These are phyloP conservation scores for Kalanchoe fedtschenkoi DNA, from an alignment of 164 flowering plant species.

Conservation along the genomic window DNA sequence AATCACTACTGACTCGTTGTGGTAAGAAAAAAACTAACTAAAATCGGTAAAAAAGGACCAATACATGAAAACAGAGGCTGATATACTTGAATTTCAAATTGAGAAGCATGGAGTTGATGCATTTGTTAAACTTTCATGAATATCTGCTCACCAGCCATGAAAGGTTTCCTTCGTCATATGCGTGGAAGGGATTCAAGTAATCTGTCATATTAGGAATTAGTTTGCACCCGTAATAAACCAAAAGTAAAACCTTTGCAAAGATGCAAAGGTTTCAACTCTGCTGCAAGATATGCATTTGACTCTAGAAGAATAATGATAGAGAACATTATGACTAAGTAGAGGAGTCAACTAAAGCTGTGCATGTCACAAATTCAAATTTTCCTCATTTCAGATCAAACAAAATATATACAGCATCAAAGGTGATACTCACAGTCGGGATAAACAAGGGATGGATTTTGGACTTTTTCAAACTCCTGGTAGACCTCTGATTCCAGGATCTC, in stretches of 20 bases:
- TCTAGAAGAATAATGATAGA: background rate
- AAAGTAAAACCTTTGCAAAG: background rate
- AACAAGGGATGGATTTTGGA: slow-evolving; percentile 34
- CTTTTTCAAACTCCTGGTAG: slow-evolving; percentile 43
- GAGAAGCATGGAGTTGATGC: background rate
- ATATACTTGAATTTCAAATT: background rate
- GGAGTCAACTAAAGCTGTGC: background rate
- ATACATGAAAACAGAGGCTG: background rate
- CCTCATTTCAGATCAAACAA: background rate
- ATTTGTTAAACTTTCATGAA: background rate
- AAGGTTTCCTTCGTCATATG: slow-evolving; percentile 76
- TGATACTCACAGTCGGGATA: slow-evolving; percentile 53
- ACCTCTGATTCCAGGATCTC: slow-evolving; percentile 62
- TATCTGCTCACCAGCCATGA: slow-evolving; percentile 53
- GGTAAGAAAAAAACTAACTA: no score
- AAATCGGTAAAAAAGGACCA: background rate
- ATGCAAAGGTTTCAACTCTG: background rate
- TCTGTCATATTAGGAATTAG: slow-evolving; percentile 26
- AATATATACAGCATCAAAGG: background rate
- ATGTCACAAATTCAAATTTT: background rate
- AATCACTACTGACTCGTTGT: no score
- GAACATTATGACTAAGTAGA: background rate
- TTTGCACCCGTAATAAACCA: background rate
- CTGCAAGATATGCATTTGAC: background rate
- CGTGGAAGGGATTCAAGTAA: slow-evolving; percentile 72